Evolutionary conservation across 768 basidiomycete species (phyloP).

Genomic region (Lentinula sp.): DNA sequence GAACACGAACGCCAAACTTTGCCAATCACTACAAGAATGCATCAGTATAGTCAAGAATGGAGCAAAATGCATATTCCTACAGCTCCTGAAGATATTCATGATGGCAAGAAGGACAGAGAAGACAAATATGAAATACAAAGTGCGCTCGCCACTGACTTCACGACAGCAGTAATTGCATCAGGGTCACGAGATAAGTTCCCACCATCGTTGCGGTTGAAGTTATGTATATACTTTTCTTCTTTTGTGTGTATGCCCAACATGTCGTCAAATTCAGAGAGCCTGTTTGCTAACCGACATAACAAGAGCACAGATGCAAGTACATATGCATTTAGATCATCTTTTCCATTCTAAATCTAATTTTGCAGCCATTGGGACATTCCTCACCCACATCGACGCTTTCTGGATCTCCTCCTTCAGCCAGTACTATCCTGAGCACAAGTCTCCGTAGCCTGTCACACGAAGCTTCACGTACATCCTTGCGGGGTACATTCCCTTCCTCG

Average conservation of each 20-base stretch:
- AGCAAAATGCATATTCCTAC: constrained; percentile 38
- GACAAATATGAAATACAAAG: constrained; percentile 4
- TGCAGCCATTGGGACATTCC: neutral
- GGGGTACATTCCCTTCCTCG: constrained; percentile 20
- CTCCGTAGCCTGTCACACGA: constrained; percentile 14
- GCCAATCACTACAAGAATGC: constrained; percentile 56
- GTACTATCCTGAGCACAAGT: neutral
- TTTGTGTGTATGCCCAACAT: neutral
- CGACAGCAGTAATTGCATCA: neutral
- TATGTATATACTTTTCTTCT: too few species aligned
- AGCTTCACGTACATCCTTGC: constrained; percentile 24
- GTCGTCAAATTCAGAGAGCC: neutral
- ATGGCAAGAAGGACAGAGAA: constrained; percentile 16
- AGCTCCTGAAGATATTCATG: constrained; percentile 84
- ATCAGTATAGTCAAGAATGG: constrained; percentile 15
- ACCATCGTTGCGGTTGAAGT: neutral
- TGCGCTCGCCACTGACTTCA: neutral
- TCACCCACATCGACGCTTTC: constrained; percentile 24
- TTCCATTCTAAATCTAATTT: neutral
- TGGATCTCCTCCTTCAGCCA: constrained; percentile 14
- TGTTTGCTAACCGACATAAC: constrained; percentile 9
- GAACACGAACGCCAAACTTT: constrained; percentile 88
- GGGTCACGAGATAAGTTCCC: neutral
- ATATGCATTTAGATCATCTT: neutral
- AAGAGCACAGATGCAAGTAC: neutral